phyloP scores from a whole-genome alignment of 2,329 filamentous ascomycete species.

The Fusarium sp. region DNA sequence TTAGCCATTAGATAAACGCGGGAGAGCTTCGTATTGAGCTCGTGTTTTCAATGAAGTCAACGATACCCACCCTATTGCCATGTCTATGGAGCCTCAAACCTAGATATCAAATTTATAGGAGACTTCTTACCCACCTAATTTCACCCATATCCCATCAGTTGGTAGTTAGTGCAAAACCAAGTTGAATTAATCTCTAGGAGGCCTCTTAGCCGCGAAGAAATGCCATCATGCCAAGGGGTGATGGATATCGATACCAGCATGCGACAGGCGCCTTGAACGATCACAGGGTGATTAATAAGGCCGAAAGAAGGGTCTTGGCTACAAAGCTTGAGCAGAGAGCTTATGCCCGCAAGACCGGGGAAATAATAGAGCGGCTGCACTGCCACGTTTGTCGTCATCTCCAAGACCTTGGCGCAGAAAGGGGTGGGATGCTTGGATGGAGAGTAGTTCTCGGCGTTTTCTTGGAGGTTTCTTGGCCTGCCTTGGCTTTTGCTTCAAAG shows the following conservation, averaged over 20 bases:
- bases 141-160: background rate
- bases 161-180: background rate
- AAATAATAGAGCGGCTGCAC: constrained; percentile 34
- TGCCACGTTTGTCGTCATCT: constrained; percentile 44
- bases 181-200: background rate
- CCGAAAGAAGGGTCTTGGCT: constrained; percentile 28
- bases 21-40: too few relatives aligned
- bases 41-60: too few relatives aligned
- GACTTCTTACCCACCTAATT: background rate
- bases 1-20: too few relatives aligned
- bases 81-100: too few relatives aligned
- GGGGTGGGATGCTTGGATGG: constrained; percentile 13
- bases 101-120: too few relatives aligned
- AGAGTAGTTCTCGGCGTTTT: constrained; percentile 24
- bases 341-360: constrained; percentile 25
- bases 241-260: constrained; percentile 1
- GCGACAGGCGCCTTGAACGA: background rate
- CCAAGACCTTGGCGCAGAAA: constrained; percentile 42
- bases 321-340: constrained; percentile 39
- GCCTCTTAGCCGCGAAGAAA: background rate
- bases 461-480: constrained; percentile 25
- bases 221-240: constrained; percentile 6
- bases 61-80: too few relatives aligned
- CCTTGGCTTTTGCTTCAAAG: constrained; percentile 1
- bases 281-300: constrained; percentile 20